A percentile compares a stretch with the other conserved stretches of the same genome.
phyloP scores from a whole-genome alignment of 1,284 basidiomycete genomes.

The Chalciporus sp. region DNA sequence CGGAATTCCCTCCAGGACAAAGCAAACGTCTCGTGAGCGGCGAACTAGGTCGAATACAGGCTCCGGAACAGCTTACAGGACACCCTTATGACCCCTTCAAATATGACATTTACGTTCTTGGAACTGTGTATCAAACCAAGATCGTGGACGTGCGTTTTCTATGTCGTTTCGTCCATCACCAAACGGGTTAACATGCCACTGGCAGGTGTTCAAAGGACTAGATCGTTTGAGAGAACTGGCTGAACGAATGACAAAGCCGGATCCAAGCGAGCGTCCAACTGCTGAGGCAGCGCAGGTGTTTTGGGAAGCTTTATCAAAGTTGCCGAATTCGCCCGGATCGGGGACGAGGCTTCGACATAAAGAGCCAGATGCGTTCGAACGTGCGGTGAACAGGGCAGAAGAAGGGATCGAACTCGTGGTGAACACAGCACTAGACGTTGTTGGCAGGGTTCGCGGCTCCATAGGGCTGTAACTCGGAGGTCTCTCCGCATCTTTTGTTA shows the following conservation, averaged over 20 bases:
- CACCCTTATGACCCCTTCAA: constrained; percentile 23
- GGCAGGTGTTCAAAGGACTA: constrained; percentile 12
- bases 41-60: constrained; percentile 3
- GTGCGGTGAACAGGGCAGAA: neutral
- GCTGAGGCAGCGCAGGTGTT: constrained; percentile 1
- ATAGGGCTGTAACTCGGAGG: constrained; percentile 4
- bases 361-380: no score
- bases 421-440: constrained; percentile 12
- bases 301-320: constrained; percentile 8
- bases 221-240: constrained; percentile 8
- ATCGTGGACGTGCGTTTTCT: constrained; percentile 14
- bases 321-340: neutral
- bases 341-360: constrained; percentile 11
- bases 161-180: neutral
- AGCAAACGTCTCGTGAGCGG: neutral
- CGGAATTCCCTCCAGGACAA: neutral
- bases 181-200: neutral
- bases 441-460: constrained; percentile 13
- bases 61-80: constrained; percentile 16
- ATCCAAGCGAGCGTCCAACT: constrained; percentile 15
- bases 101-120: constrained; percentile 20
- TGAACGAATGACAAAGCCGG: constrained; percentile 12
- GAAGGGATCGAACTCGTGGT: constrained; percentile 16
- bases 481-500: neutral
- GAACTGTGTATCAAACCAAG: constrained; percentile 16